These are phyloP conservation scores for Lodderomyces beijingensis DNA, from an alignment of 1,139 yeast genomes.

Conservation along the genomic window DNA sequence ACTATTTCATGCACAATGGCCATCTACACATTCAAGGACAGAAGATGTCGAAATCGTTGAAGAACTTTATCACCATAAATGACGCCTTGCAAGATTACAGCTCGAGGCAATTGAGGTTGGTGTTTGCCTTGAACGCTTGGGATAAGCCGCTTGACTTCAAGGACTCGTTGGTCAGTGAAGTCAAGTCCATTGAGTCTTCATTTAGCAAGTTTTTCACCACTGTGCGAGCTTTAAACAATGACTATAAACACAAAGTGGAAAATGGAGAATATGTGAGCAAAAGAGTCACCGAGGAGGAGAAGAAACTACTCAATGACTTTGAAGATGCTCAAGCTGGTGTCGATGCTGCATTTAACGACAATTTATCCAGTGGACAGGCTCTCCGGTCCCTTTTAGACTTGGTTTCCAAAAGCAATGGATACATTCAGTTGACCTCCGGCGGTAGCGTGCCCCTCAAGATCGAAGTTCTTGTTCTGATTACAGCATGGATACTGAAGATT, in stretches of 20 bases:
- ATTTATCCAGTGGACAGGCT: conserved; percentile 74
- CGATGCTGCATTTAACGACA: conserved; percentile 82
- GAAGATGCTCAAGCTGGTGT: conserved; percentile 55
- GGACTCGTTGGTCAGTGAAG: conserved; percentile 72
- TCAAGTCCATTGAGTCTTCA: conserved; percentile 67
- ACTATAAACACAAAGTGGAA: conserved; percentile 49
- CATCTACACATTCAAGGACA: conserved; percentile 98
- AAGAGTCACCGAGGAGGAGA: conserved; percentile 51
- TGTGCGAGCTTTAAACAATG: conserved; percentile 70
- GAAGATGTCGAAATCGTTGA: conserved; percentile 93
- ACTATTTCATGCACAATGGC: conserved; percentile 94
- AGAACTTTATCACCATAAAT: conserved; percentile 90
- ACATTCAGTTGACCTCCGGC: conserved; percentile 49
- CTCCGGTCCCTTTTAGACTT: conserved; percentile 62
- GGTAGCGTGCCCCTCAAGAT: conserved; percentile 49
- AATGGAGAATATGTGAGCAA: conserved; percentile 50
- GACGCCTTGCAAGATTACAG: conserved; percentile 74
- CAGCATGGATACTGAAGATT: conserved; percentile 68
- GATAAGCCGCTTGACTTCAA: conserved; percentile 90
- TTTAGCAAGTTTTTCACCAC: conserved; percentile 79
- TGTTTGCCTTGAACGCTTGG: conserved; percentile 91
- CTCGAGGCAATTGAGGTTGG: conserved; percentile 81
- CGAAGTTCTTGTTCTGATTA: conserved; percentile 62
- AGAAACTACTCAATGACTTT: conserved; percentile 50
- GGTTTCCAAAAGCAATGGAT: conserved; percentile 67